A percentile compares a stretch with the other conserved stretches of the same genome.
Conservation (phyloP, 306 rosid species). For the Abrus precatorius region DNA sequence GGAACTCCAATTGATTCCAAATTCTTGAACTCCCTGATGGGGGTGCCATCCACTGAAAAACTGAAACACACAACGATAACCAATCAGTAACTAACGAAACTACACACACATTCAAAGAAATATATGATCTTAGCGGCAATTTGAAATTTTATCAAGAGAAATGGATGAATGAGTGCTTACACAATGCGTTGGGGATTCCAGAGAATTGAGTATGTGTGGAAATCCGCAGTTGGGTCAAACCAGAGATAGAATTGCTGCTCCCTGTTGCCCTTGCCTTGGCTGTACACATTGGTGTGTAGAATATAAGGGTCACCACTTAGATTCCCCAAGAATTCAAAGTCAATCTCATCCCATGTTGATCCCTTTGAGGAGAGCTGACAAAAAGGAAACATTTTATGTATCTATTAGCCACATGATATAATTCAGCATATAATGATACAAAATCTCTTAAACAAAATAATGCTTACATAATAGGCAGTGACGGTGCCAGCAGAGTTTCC, state of each 20-base stretch:
- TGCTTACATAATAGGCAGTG: conserved; percentile 74
- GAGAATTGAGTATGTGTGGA: conserved; percentile 72
- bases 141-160: background rate
- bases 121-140: background rate
- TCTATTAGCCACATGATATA: background rate
- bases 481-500: conserved; percentile 85
- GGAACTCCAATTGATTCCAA: conserved; percentile 63
- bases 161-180: conserved; percentile 42
- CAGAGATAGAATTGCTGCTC: conserved; percentile 75
- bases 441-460: too few species aligned
- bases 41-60: conserved; percentile 73
- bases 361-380: conserved; percentile 66
- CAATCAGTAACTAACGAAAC: background rate
- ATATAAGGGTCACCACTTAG: conserved; percentile 75
- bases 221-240: conserved; percentile 77
- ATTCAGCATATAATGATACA: too few species aligned
- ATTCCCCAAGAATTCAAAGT: conserved; percentile 77
- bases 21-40: conserved; percentile 82
- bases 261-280: conserved; percentile 71
- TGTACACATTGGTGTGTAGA: conserved; percentile 73
- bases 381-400: background rate
- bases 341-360: conserved; percentile 74
- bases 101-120: background rate
- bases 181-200: conserved; percentile 72
- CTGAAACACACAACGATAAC: conserved; percentile 41